A percentile compares a stretch with the other conserved stretches of the same genome.
Evolutionary conservation across 495 filamentous ascomycete species (phyloP).

Genomic region (Pyrenula massariospora): DNA sequence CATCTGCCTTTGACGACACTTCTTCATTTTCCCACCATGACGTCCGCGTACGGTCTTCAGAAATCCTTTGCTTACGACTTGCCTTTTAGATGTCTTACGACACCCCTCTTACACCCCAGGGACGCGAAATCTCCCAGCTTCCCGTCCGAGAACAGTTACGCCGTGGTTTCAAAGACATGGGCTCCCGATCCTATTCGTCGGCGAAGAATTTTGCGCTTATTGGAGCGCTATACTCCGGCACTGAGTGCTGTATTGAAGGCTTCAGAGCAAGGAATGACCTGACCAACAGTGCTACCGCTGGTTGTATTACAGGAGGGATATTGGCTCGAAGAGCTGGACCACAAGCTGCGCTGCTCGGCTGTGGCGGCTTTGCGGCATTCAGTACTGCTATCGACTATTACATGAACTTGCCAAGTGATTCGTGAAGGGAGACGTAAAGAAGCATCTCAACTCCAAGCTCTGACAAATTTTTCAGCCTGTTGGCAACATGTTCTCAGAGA

Average conservation of each 20-base stretch:
- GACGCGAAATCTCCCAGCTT: conserved; percentile 53
- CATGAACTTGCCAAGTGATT: conserved; percentile 49
- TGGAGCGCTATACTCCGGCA: conserved; percentile 80
- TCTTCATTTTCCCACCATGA: not conserved
- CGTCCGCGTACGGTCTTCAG: too few species aligned
- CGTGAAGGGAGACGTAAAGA: not conserved
- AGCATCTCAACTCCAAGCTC: too few species aligned
- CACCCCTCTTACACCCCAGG: conserved; percentile 57
- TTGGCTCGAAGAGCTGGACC: conserved; percentile 78
- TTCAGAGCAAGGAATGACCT: conserved; percentile 87
- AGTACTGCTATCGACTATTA: conserved; percentile 89
- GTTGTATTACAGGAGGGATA: conserved; percentile 84
- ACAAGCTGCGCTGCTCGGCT: conserved; percentile 79
- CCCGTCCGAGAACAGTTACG: conserved; percentile 73
- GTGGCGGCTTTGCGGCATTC: conserved; percentile 92
- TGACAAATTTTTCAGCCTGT: too few species aligned
- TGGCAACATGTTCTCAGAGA: too few species aligned
- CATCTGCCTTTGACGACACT: conserved; percentile 1
- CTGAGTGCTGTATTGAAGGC: conserved; percentile 92
- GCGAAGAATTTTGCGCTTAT: conserved; percentile 94
- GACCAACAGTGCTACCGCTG: conserved; percentile 74
- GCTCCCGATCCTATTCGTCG: conserved; percentile 64
- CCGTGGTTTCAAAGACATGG: conserved; percentile 89
- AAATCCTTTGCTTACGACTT: not conserved
- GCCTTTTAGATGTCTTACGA: conserved; percentile 74